phyloP scores from a whole-genome alignment of 768 basidiomycete species.

The Fistulinella prunicolor region DNA sequence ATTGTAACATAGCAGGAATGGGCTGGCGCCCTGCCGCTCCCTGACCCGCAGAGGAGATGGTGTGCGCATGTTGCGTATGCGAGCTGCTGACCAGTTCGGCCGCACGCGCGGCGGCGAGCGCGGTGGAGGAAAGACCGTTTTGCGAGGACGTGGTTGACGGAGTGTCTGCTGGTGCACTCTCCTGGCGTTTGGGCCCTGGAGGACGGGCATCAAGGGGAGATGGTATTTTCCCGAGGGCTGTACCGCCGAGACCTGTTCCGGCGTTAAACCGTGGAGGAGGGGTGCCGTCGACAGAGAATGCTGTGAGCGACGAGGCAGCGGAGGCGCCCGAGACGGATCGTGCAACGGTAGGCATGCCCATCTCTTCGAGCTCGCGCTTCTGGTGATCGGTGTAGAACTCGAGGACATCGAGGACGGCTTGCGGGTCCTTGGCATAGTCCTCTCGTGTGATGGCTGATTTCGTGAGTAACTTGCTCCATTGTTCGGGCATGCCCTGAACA shows the following conservation, averaged over 20 bases:
- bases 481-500: slow-evolving; percentile 86
- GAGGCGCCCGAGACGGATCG: slow-evolving; percentile 22
- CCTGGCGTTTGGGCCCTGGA: slow-evolving; percentile 41
- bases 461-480: slow-evolving; percentile 96
- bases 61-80: slow-evolving; percentile 39
- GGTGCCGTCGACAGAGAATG: slow-evolving; percentile 32
- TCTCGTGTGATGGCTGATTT: slow-evolving; percentile 97
- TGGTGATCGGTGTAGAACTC: slow-evolving; percentile 99
- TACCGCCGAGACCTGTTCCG: slow-evolving; percentile 87
- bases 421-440: slow-evolving; percentile 95
- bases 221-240: slow-evolving; percentile 43
- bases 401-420: slow-evolving; percentile 94
- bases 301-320: slow-evolving; percentile 30
- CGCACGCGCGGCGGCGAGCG: slow-evolving; percentile 53
- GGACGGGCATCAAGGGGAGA: slow-evolving; percentile 38
- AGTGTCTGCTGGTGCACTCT: slow-evolving; percentile 40
- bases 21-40: slow-evolving; percentile 25
- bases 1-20: slow-evolving; percentile 25
- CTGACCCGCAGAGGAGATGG: slow-evolving; percentile 36
- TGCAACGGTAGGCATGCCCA: slow-evolving; percentile 33
- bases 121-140: slow-evolving; percentile 41
- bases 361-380: slow-evolving; percentile 85
- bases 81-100: slow-evolving; percentile 62
- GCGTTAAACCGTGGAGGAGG: slow-evolving; percentile 84
- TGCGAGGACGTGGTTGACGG: slow-evolving; percentile 25